Evolutionary conservation across 768 basidiomycete species (phyloP).

Genomic region (Termitomyces sp.): DNA sequence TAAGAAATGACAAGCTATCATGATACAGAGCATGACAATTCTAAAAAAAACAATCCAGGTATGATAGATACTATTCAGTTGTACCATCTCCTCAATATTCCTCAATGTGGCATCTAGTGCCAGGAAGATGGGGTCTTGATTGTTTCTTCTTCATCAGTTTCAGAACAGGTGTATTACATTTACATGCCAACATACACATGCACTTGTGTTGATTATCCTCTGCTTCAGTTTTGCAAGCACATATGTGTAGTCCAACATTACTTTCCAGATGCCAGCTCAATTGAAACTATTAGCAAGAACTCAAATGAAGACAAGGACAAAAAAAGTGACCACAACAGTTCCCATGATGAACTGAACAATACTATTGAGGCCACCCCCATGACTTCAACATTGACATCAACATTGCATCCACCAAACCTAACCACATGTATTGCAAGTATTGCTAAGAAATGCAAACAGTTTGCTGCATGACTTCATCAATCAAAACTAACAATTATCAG

Average conservation of each 20-base stretch:
- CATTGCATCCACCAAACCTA: neutral
- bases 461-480: neutral
- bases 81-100: too few species aligned
- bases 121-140: neutral
- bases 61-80: too few species aligned
- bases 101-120: too few species aligned
- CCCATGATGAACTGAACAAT: too few species aligned
- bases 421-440: too few species aligned
- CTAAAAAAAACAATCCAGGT: neutral
- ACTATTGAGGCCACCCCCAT: too few species aligned
- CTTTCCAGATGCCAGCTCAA: neutral
- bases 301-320: neutral
- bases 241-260: conserved; percentile 12
- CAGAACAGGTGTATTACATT: neutral
- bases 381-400: too few species aligned
- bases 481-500: neutral
- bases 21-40: neutral
- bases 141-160: neutral
- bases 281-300: neutral
- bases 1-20: conserved; percentile 3
- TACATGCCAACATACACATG: conserved; percentile 5
- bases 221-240: conserved; percentile 18
- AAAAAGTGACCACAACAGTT: too few species aligned
- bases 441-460: neutral
- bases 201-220: conserved; percentile 6